phyloP scores from a whole-genome alignment of 805 yeast genomes.

The Tetrapisispora iriomotensis region DNA sequence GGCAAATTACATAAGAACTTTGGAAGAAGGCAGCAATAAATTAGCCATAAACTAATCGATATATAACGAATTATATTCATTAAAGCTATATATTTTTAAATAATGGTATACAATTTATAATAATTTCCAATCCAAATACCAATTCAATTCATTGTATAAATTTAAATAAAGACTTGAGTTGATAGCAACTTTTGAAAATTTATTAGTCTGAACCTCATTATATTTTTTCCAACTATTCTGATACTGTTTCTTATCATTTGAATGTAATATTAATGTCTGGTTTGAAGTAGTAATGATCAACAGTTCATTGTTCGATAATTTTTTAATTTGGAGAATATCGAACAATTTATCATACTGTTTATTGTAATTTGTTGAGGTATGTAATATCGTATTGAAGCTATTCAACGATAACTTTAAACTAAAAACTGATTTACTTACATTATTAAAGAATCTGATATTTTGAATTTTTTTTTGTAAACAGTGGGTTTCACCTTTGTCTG shows the following conservation, averaged over 20 bases:
- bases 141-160: constrained; percentile 11
- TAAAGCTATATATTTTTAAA: neutral
- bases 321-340: neutral
- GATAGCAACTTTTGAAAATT: constrained; percentile 10
- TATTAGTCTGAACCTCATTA: no score
- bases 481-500: no score
- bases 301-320: constrained; percentile 1
- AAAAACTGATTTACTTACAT: neutral
- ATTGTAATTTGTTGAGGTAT: neutral
- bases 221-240: no score
- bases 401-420: neutral
- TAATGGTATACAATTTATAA: constrained; percentile 7
- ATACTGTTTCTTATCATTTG: neutral
- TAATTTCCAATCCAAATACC: constrained; percentile 17
- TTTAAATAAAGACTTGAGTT: constrained; percentile 10
- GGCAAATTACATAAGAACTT: constrained; percentile 3
- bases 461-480: no score
- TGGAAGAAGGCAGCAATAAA: neutral
- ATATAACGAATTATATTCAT: neutral
- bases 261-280: neutral
- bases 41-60: constrained; percentile 3
- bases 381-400: neutral
- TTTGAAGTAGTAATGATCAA: neutral
- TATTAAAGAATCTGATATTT: no score
- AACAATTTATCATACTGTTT: neutral